phyloP scores from a whole-genome alignment of 1,284 basidiomycete genomes.

The Ganoderma lingzhi region DNA sequence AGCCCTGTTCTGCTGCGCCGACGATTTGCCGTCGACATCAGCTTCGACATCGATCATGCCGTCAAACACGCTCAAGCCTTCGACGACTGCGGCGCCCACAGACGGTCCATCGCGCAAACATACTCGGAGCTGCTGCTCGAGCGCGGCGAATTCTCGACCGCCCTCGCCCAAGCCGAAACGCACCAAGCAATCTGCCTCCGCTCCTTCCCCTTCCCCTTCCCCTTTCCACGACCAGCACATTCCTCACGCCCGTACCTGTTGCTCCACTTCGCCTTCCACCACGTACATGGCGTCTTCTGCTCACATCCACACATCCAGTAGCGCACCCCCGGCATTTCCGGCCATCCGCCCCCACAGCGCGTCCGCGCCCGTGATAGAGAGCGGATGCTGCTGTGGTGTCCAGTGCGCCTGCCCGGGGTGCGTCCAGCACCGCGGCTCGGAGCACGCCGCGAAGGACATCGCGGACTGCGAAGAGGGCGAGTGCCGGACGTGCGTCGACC shows the following conservation, averaged over 20 bases:
- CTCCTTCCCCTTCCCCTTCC: neutral
- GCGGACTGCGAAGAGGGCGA: slow-evolving; percentile 62
- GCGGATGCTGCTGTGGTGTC: slow-evolving; percentile 75
- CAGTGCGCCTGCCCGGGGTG: slow-evolving; percentile 80
- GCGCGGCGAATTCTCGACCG: slow-evolving; percentile 23
- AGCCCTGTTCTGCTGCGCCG: slow-evolving; percentile 52
- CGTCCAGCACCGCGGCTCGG: slow-evolving; percentile 65
- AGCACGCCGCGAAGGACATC: slow-evolving; percentile 52
- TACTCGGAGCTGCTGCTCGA: slow-evolving; percentile 28
- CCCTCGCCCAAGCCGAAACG: slow-evolving; percentile 29
- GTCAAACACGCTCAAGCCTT: neutral
- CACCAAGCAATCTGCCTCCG: slow-evolving; percentile 11
- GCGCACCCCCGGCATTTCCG: slow-evolving; percentile 54
- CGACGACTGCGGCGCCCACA: neutral
- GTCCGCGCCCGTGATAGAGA: slow-evolving; percentile 62
- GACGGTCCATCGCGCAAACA: slow-evolving; percentile 23
- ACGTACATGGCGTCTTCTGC: neutral
- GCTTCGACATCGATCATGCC: neutral
- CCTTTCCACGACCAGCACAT: neutral
- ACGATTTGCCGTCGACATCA: slow-evolving; percentile 19
- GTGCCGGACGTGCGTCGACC: slow-evolving; percentile 72
- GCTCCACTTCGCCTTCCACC: neutral
- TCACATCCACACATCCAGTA: neutral
- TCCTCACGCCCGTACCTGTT: neutral
- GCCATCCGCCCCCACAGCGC: slow-evolving; percentile 66